A percentile compares a stretch with the other conserved stretches of the same genome.
Conservation (phyloP, 1,284 basidiomycete genomes). For the Wallemia mellicola region DNA sequence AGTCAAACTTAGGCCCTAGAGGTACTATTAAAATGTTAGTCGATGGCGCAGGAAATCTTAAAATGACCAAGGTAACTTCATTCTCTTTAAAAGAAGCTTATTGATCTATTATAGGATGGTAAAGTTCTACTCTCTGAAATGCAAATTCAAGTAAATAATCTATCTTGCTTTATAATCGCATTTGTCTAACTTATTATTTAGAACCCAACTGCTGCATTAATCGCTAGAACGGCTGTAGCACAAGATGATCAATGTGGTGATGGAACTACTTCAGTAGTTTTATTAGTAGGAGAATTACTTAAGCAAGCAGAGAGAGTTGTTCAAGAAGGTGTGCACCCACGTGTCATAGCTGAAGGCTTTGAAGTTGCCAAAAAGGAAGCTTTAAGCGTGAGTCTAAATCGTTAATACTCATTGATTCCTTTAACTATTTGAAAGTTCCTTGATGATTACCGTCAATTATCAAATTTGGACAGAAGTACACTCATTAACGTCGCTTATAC, state of each 20-base stretch:
- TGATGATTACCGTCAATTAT: slow-evolving; percentile 49
- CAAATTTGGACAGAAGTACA: slow-evolving; percentile 46
- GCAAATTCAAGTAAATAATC: slow-evolving; percentile 51
- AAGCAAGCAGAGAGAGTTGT: slow-evolving; percentile 96
- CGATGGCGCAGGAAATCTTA: slow-evolving; percentile 95
- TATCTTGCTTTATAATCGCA: neutral
- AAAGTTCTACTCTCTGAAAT: slow-evolving; percentile 97
- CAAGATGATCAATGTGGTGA: slow-evolving; percentile 99
- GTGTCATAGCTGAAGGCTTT: slow-evolving; percentile 80
- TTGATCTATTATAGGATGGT: slow-evolving; percentile 30
- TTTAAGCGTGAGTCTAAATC: slow-evolving; percentile 28
- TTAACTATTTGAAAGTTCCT: slow-evolving; percentile 34
- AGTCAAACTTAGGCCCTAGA: slow-evolving; percentile 77
- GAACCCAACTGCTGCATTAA: slow-evolving; percentile 98
- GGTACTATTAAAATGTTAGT: slow-evolving; percentile 99
- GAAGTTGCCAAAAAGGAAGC: slow-evolving; percentile 93
- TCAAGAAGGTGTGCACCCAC: slow-evolving; percentile 91
- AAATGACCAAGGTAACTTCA: slow-evolving; percentile 66
- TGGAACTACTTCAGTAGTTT: slow-evolving; percentile 88
- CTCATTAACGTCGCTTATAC: slow-evolving; percentile 80
- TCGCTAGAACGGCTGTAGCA: slow-evolving; percentile 87
- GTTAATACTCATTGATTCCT: neutral
- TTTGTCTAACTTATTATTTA: slow-evolving; percentile 7
- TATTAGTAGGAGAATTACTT: slow-evolving; percentile 84
- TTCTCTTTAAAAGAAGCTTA: neutral